Evolutionary conservation across 257 asterid genomes (phyloP).

Genomic region (Cynanchum wilfordii): DNA sequence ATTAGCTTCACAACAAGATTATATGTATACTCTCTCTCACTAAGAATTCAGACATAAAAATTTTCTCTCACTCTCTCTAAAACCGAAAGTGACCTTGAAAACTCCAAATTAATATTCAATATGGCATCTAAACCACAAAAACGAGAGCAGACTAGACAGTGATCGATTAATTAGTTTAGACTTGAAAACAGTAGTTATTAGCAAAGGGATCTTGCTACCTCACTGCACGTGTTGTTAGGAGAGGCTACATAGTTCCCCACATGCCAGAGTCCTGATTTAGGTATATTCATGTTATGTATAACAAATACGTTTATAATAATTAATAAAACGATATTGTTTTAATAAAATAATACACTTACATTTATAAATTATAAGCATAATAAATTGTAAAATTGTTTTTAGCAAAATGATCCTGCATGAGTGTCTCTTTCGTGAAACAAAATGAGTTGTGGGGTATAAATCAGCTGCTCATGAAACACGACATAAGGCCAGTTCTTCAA

Average conservation of each 20-base stretch:
- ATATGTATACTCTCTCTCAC: too few species aligned
- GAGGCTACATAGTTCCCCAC: constrained; percentile 11
- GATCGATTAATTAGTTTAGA: background rate
- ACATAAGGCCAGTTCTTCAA: constrained; percentile 2
- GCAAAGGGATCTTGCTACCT: background rate
- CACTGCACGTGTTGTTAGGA: constrained; percentile 12
- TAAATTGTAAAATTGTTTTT: too few species aligned
- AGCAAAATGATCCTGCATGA: too few species aligned
- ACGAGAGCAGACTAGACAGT: background rate
- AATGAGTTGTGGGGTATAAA: background rate
- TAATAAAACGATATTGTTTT: too few species aligned
- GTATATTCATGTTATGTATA: too few species aligned
- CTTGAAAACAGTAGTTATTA: background rate
- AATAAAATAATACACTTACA: too few species aligned
- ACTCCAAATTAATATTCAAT: background rate
- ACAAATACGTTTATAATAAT: too few species aligned
- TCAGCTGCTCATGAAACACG: constrained; percentile 20
- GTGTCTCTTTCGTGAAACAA: background rate
- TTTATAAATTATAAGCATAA: too few species aligned
- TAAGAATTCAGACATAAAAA: background rate
- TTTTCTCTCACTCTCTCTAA: too few species aligned
- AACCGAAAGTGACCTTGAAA: too few species aligned
- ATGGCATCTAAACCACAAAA: background rate
- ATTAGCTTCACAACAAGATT: too few species aligned
- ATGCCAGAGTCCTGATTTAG: background rate